A percentile compares a stretch with the other conserved stretches of the same genome.
Evolutionary conservation across 495 filamentous ascomycete genomes (phyloP).

Genomic region (Aspergillus ostianus): DNA sequence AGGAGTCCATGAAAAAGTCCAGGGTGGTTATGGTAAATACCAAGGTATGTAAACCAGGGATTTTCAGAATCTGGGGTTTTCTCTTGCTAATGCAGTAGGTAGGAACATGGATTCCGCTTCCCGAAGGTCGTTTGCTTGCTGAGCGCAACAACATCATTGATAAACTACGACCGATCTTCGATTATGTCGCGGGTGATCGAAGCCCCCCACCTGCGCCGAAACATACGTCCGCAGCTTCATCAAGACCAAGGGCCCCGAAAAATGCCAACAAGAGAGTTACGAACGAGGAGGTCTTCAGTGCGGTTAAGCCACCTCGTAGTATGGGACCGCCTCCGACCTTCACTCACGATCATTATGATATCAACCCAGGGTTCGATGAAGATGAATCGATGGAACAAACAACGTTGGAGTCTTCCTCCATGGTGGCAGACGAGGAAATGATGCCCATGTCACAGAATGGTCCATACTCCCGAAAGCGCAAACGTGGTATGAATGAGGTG

Average conservation of each 20-base stretch:
- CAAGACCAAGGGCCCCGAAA: slow-evolving; percentile 67
- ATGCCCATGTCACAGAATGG: slow-evolving; percentile 64
- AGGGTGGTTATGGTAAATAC: slow-evolving; percentile 98
- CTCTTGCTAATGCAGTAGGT: slow-evolving; percentile 17
- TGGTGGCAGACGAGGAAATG: slow-evolving; percentile 77
- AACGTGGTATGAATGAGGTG: slow-evolving; percentile 59
- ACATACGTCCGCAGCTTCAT: slow-evolving; percentile 68
- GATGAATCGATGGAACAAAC: slow-evolving; percentile 80
- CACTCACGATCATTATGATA: slow-evolving; percentile 56
- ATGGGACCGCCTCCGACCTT: slow-evolving; percentile 44
- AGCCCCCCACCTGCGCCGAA: slow-evolving; percentile 94
- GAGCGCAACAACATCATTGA: slow-evolving; percentile 81
- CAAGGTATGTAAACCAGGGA: slow-evolving; percentile 59
- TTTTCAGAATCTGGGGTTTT: slow-evolving; percentile 5
- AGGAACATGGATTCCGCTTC: slow-evolving; percentile 96
- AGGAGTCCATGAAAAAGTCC: slow-evolving; percentile 93
- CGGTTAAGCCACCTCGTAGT: slow-evolving; percentile 39
- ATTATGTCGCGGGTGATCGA: slow-evolving; percentile 77
- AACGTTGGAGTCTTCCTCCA: slow-evolving; percentile 76
- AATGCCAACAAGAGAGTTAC: slow-evolving; percentile 32
- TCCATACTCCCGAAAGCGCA: slow-evolving; percentile 72
- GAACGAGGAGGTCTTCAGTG: slow-evolving; percentile 41
- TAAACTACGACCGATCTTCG: slow-evolving; percentile 81
- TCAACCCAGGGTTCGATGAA: slow-evolving; percentile 61
- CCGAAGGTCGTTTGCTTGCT: slow-evolving; percentile 75